These are phyloP conservation scores for Candida cerambycidarum DNA, from an alignment of 805 yeast genomes.

Conservation along the genomic window DNA sequence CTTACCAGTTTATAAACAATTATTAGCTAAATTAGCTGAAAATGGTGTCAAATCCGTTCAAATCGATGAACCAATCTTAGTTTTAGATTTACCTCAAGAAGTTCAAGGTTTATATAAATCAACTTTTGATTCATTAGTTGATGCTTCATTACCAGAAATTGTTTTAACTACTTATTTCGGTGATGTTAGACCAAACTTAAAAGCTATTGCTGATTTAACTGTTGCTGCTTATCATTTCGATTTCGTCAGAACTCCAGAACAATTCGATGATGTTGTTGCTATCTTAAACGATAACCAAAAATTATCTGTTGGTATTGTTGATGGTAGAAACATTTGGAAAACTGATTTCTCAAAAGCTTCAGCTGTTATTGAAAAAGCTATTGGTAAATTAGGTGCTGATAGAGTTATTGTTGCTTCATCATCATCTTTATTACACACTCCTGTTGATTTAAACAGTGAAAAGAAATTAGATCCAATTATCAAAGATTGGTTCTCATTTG, in stretches of 20 bases:
- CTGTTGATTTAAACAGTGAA: conserved; percentile 93
- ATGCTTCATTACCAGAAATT: conserved; percentile 70
- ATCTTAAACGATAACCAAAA: conserved; percentile 69
- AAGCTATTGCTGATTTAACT: conserved; percentile 84
- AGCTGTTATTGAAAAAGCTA: conserved; percentile 76
- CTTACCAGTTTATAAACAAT: conserved; percentile 89
- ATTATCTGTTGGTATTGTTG: conserved; percentile 94
- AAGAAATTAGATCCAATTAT: conserved; percentile 85
- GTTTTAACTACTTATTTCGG: conserved; percentile 93
- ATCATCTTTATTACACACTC: conserved; percentile 96
- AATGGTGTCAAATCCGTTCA: conserved; percentile 97
- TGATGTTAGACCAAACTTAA: conserved; percentile 95
- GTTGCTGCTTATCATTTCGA: conserved; percentile 96
- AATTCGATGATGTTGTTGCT: conserved; percentile 77
- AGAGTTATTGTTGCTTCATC: conserved; percentile 91
- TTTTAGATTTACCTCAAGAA: conserved; percentile 83
- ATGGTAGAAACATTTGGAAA: conserved; percentile 99
- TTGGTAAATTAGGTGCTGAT: conserved; percentile 79
- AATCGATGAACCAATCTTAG: conserved; percentile 96
- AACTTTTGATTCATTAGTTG: conserved; percentile 76
- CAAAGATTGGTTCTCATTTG: conserved; percentile 98
- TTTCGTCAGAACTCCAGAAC: conserved; percentile 94
- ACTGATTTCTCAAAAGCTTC: conserved; percentile 88
- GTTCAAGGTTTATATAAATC: conserved; percentile 84
- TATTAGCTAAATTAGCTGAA: conserved; percentile 79